phyloP scores from a whole-genome alignment of 352 stramenopile genomes.

The Sclerospora graminicola region DNA sequence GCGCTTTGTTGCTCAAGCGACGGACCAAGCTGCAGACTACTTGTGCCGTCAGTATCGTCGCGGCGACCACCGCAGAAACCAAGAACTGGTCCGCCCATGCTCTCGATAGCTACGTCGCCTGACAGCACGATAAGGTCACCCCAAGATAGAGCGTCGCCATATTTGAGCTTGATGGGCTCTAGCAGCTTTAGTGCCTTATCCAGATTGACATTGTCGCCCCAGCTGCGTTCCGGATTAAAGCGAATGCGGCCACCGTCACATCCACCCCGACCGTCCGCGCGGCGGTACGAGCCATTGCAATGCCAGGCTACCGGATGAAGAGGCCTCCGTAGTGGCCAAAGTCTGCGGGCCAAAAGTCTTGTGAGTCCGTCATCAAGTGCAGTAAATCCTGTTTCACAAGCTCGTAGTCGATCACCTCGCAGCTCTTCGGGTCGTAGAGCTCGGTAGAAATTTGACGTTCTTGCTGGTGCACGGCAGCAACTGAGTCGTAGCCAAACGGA shows the following conservation, averaged over 20 bases:
- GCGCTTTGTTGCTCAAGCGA: slow-evolving; percentile 32
- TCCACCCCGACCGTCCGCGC: slow-evolving; percentile 21
- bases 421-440: slow-evolving; percentile 21
- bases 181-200: slow-evolving; percentile 48
- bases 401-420: slow-evolving; percentile 29
- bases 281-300: slow-evolving; percentile 35
- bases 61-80: slow-evolving; percentile 81
- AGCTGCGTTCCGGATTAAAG: slow-evolving; percentile 34
- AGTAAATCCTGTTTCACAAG: slow-evolving; percentile 67
- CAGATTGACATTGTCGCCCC: slow-evolving; percentile 47
- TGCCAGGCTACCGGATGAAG: slow-evolving; percentile 76
- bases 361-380: slow-evolving; percentile 54
- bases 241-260: slow-evolving; percentile 22
- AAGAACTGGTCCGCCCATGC: slow-evolving; percentile 87
- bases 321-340: slow-evolving; percentile 83
- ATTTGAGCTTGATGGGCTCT: slow-evolving; percentile 55
- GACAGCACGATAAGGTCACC: slow-evolving; percentile 91
- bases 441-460: slow-evolving; percentile 24
- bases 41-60: slow-evolving; percentile 65
- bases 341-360: slow-evolving; percentile 80
- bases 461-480: slow-evolving; percentile 15
- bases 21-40: slow-evolving; percentile 35
- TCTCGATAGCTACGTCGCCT: slow-evolving; percentile 86
- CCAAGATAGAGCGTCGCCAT: slow-evolving; percentile 67
- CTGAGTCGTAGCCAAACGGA: slow-evolving; percentile 28